phyloP scores from a whole-genome alignment of 2,329 filamentous ascomycete genomes.

The Hymenoscyphus linearis region DNA sequence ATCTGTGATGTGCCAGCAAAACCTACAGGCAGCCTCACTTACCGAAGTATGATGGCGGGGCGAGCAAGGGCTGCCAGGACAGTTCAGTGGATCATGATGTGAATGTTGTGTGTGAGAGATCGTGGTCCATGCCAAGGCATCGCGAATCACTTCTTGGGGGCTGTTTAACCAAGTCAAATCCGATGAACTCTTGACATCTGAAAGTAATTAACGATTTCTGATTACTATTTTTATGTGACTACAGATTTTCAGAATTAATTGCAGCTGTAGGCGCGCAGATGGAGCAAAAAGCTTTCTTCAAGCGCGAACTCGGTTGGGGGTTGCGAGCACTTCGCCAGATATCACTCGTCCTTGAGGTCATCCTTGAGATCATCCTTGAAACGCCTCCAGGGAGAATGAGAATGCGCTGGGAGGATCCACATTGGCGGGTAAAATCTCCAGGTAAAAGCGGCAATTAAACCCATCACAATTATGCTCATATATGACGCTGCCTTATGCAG shows the following conservation, averaged over 20 bases:
- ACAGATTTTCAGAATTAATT: not conserved
- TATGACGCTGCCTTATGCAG: not conserved
- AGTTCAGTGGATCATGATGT: too few species aligned
- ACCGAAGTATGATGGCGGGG: not conserved
- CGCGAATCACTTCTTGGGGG: too few species aligned
- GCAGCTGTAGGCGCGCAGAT: not conserved
- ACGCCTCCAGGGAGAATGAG: too few species aligned
- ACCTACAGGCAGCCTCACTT: not conserved
- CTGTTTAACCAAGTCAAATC: not conserved
- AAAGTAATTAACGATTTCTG: not conserved
- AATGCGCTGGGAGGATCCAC: not conserved
- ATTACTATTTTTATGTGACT: not conserved
- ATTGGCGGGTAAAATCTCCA: not conserved
- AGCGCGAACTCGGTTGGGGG: not conserved
- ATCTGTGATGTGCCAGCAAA: not conserved
- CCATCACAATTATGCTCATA: too few species aligned
- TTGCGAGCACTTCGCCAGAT: not conserved
- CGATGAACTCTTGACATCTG: not conserved
- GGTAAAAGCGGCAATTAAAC: not conserved
- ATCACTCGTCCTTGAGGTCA: too few species aligned
- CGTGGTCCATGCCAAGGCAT: not conserved
- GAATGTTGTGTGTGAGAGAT: not conserved
- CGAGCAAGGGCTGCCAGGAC: not conserved
- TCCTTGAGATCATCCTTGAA: not conserved
- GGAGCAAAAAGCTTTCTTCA: not conserved